Evolutionary conservation across 495 filamentous ascomycete genomes (phyloP), one percentile per base, ranked within the genome.

Genomic region (Sabuloglossum arenarium): DNA sequence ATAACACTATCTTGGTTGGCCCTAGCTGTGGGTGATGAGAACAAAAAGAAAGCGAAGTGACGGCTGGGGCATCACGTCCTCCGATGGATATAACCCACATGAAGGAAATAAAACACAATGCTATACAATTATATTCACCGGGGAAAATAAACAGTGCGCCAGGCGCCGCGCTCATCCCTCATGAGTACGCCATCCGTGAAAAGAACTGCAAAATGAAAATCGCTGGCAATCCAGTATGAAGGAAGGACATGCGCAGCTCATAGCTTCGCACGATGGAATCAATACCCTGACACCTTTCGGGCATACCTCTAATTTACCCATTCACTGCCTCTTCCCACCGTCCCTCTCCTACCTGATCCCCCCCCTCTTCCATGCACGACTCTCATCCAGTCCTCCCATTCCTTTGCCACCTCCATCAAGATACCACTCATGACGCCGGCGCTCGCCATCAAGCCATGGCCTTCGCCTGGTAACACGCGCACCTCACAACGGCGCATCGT

Each of bases 381-480:
- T 46, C 71, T 75, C 59, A 76, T 80, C 89, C 90, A 95, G 58
- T 95, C 88, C 58, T 91, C 87, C 93, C 90, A 97, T 65, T 98
- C 93, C 45, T 77, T 76, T 31, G 85, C 84, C 62, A 98, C 91
- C 67, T 98, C 91, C 67, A 86, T 93, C 60, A 98, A 66, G 23
- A 97, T 84, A 54, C 80, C 79, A 25, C 86, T 84, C 93, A 99
- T 97, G 24, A 99, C 90, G 19, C 70, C 68, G 8, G 91, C 90
- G 53, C 84, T 90, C 0, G 93, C 91, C 91, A 99, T 99, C 42
- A 99, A 69, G 0, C 93, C 93, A 63, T 99, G 91, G 3, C 88
- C 88, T 66, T 99, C 91, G 6, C 86, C 88, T 59, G 94, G 85
- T 12, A 99, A 71, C 6, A 97, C 77, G 11, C 91, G 73, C 19